Base-by-base conservation (phyloP, 2,329 filamentous ascomycete genomes). In the Elsinoe necatrix region DNA sequence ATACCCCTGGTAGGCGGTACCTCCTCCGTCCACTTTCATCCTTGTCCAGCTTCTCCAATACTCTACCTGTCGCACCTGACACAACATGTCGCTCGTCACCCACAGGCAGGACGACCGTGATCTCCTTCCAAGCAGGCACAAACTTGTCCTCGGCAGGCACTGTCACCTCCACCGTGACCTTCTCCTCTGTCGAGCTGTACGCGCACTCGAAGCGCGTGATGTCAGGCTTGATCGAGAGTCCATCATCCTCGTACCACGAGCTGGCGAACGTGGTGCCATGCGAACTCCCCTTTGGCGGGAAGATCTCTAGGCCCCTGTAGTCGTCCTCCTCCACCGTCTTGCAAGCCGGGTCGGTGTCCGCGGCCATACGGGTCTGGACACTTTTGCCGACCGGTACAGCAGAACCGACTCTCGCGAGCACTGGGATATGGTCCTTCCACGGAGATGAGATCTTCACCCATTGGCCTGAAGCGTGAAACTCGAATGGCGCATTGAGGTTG, bases 401-500 rank as follows among this genome's bases (percentile, higher is more conserved):
- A 16, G 74, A 73, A n/a, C 80, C 80, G 27, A 81, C 71, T 57
- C 73, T 75, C 0, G 79, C 80, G 2, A 83, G 69, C 0, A 82
- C 70, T 0, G 80, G 78, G 48, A 83, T 82, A 60, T 77, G 79
- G 12, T 69, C 65, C 42, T 73, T 70, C 80, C 80, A 82, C 12
- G 75, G 70, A 0, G 78, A 77, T 0, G 70, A 58, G 1, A 82
- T 70, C 1, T 73, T 71, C 2, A 75, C 69, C 80, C 80, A 82
- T 59, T 79, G 73, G 0, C 79, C 80, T 0, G 79, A 72, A 0
- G 70, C 64, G 4, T 84, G 69, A 59, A 83, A 77, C 55, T 83
- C 75, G 61, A 83, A 80, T 0, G 83, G 81, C 0, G 76, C 72
- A 52, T 84, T 84, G 34, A 83, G 68, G 63, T 87, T 86, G 23